Conservation (phyloP, 2,329 filamentous ascomycete species). For the Calonectria leucothoes region DNA sequence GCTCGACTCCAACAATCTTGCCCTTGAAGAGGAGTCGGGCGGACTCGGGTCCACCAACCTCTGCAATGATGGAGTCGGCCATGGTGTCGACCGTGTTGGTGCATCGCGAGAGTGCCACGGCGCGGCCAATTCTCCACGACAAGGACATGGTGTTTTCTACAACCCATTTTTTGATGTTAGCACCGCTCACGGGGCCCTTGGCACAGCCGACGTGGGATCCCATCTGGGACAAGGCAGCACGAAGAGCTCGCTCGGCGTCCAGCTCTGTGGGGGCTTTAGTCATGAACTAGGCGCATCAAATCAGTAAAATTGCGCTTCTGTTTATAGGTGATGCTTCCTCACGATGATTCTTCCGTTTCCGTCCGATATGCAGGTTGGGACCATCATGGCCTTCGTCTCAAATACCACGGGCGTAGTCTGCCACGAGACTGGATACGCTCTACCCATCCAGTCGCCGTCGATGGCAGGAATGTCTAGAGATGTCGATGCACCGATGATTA, state of each 20-base stretch:
- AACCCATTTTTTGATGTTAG: slow-evolving; percentile 46
- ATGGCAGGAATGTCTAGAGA: slow-evolving; percentile 50
- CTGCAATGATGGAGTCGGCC: slow-evolving; percentile 49
- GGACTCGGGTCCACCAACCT: slow-evolving; percentile 48
- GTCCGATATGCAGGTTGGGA: slow-evolving; percentile 39
- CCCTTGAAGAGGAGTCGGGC: slow-evolving; percentile 41
- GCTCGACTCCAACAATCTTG: slow-evolving; percentile 44
- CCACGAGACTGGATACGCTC: slow-evolving; percentile 43
- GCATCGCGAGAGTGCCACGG: slow-evolving; percentile 44
- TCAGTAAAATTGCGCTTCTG: not conserved
- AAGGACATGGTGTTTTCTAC: slow-evolving; percentile 51
- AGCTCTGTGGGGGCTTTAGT: slow-evolving; percentile 41
- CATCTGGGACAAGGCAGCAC: slow-evolving; percentile 39
- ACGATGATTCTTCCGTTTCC: slow-evolving; percentile 37
- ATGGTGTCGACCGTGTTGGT: slow-evolving; percentile 54
- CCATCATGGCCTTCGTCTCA: slow-evolving; percentile 49
- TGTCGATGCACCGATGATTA: slow-evolving; percentile 50
- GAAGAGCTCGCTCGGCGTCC: slow-evolving; percentile 27
- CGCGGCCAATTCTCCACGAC: slow-evolving; percentile 61
- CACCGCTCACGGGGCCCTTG: slow-evolving; percentile 44
- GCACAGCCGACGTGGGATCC: slow-evolving; percentile 47
- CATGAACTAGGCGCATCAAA: not conserved
- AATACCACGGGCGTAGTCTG: slow-evolving; percentile 40
- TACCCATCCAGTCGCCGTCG: slow-evolving; percentile 54
- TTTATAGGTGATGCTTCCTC: slow-evolving; percentile 30